A percentile compares a stretch with the other conserved stretches of the same genome.
Conservation (phyloP, 192 early-diverging fungal genomes). For the Mortierella hygrophila region DNA sequence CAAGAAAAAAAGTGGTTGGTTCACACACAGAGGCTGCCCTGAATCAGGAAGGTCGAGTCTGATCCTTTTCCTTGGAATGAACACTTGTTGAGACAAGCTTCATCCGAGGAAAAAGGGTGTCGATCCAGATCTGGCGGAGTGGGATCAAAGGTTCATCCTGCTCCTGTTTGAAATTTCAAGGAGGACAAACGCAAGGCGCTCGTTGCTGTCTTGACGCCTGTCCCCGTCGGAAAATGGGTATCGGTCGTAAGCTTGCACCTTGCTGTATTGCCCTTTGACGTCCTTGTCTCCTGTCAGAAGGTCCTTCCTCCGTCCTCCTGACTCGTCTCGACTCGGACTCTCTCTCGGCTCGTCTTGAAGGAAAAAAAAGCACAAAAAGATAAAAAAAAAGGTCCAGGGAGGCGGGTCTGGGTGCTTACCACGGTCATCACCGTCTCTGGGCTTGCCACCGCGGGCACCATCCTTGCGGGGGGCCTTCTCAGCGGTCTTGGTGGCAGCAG, state of each 20-base stretch:
- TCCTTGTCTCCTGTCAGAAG: background rate
- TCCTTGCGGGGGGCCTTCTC: conserved; percentile 56
- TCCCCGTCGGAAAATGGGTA: too few relatives aligned
- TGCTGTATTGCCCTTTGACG: too few relatives aligned
- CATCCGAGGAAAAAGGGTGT: background rate
- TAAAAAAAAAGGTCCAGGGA: background rate
- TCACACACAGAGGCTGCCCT: background rate
- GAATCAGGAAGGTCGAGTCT: background rate
- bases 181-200: background rate
- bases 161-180: background rate
- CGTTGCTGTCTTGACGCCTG: background rate
- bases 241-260: too few relatives aligned
- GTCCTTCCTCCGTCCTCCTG: too few relatives aligned
- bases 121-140: background rate
- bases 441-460: conserved; percentile 53
- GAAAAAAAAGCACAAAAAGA: background rate
- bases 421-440: conserved; percentile 54
- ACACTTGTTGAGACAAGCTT: background rate
- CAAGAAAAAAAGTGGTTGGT: background rate
- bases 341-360: background rate
- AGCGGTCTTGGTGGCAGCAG: conserved; percentile 39
- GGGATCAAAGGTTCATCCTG: conserved; percentile 26
- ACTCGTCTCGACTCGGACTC: background rate
- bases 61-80: background rate
- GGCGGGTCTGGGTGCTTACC: conserved; percentile 25